Conservation (phyloP, 768 basidiomycete species). For the Tubosaeta brunneosetosa region DNA sequence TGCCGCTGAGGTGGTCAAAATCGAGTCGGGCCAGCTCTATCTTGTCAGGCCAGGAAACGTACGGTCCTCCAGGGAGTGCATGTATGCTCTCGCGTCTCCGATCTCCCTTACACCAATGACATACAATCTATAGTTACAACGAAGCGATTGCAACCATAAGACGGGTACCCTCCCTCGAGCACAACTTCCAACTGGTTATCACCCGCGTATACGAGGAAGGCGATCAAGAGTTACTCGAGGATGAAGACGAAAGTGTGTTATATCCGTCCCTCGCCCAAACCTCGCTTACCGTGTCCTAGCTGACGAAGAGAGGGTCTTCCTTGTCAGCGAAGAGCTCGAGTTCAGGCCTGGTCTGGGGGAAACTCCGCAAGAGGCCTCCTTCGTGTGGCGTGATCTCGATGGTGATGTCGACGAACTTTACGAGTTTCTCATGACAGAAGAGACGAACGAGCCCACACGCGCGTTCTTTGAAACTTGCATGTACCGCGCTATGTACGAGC, state of each 20-base stretch:
- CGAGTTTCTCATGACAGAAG: conserved; percentile 81
- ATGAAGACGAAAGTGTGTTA: conserved; percentile 80
- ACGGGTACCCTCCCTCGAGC: conserved; percentile 69
- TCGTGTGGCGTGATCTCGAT: conserved; percentile 88
- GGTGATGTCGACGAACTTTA: conserved; percentile 92
- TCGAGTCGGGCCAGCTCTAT: conserved; percentile 86
- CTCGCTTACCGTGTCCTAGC: conserved; percentile 43
- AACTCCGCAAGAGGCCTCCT: conserved; percentile 72
- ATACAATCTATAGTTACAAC: conserved; percentile 61
- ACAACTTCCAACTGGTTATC: conserved; percentile 86
- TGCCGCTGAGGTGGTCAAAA: conserved; percentile 92
- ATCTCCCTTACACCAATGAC: not conserved
- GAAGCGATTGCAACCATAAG: conserved; percentile 95
- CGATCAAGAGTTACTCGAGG: conserved; percentile 90
- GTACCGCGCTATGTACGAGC: conserved; percentile 95
- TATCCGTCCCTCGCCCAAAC: not conserved
- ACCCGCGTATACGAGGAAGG: conserved; percentile 98
- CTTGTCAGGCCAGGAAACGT: conserved; percentile 89
- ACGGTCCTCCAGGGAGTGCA: conserved; percentile 93
- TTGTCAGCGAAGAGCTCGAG: conserved; percentile 86
- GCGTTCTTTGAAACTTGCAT: conserved; percentile 92
- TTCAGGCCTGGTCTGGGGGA: conserved; percentile 72
- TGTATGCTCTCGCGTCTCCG: conserved; percentile 48
- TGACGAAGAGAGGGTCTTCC: conserved; percentile 89
- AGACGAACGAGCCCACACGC: conserved; percentile 72